These are phyloP conservation scores for Bryoglossum gracile DNA, from an alignment of 495 filamentous ascomycete species.

Conservation along the genomic window DNA sequence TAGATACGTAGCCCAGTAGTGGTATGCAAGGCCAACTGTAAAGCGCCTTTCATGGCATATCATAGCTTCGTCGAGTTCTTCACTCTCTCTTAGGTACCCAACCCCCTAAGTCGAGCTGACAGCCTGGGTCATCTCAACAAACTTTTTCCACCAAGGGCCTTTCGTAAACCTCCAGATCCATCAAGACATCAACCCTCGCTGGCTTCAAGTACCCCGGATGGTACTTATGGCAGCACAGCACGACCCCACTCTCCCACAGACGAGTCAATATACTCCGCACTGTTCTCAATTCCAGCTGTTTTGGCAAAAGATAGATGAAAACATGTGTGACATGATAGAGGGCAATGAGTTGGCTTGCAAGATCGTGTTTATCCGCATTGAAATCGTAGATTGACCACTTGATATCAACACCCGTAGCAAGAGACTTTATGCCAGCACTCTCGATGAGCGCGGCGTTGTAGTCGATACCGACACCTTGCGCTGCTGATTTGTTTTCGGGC, in stretches of 20 bases:
- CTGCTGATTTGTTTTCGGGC: background rate
- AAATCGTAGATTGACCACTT: slow-evolving; percentile 13
- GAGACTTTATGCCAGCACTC: background rate
- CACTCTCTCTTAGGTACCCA: too few species aligned
- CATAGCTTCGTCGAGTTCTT: too few species aligned
- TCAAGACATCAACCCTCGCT: slow-evolving; percentile 6
- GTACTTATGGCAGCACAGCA: slow-evolving; percentile 14
- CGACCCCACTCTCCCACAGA: slow-evolving; percentile 1
- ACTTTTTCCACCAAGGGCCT: too few species aligned
- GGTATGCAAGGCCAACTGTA: too few species aligned
- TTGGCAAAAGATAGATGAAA: slow-evolving; percentile 12
- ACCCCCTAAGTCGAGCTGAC: too few species aligned
- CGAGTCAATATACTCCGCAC: slow-evolving; percentile 6
- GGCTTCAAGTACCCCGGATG: slow-evolving; percentile 4
- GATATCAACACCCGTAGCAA: background rate
- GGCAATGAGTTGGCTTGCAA: background rate
- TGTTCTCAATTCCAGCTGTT: slow-evolving; percentile 10
- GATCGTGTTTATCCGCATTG: slow-evolving; percentile 7
- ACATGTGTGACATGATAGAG: slow-evolving; percentile 4
- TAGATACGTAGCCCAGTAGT: too few species aligned
- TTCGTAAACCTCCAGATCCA: slow-evolving; percentile 9
- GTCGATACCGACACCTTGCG: slow-evolving; percentile 6
- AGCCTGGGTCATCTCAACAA: too few species aligned
- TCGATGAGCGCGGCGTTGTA: slow-evolving; percentile 8
- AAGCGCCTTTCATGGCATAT: too few species aligned